Conservation (phyloP, 1,284 basidiomycete genomes). For the Ceratobasidium sp. region DNA sequence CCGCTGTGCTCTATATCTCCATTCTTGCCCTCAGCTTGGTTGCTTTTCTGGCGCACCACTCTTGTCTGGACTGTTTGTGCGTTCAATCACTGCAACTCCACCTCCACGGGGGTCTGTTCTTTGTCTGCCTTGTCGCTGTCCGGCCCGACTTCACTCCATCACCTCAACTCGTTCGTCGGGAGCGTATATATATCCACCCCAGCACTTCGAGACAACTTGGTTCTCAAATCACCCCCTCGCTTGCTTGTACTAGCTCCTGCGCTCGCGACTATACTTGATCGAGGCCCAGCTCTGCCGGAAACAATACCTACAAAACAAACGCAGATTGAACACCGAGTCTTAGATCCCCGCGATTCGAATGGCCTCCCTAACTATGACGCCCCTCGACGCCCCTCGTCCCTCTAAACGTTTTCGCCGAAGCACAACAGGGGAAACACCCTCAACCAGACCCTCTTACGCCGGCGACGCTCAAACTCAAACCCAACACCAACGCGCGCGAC, state of each 20-base stretch:
- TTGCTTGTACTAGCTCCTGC: conserved; percentile 9
- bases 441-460: not conserved
- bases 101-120: no score
- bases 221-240: conserved; percentile 31
- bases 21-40: conserved; percentile 3
- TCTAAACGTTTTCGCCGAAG: conserved; percentile 34
- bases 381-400: conserved; percentile 17
- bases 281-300: conserved; percentile 11
- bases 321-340: conserved; percentile 6
- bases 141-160: conserved; percentile 12
- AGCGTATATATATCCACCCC: conserved; percentile 5
- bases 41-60: conserved; percentile 17
- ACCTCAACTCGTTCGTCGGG: conserved; percentile 16
- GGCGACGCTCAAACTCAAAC: not conserved
- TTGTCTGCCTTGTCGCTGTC: conserved; percentile 13
- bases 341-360: conserved; percentile 26
- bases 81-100: not conserved
- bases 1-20: not conserved
- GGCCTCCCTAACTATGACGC: conserved; percentile 31
- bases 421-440: conserved; percentile 25
- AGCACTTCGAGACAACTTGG: not conserved
- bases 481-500: not conserved
- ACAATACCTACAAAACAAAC: not conserved
- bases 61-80: conserved; percentile 1
- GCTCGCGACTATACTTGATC: conserved; percentile 24